Percentiles rank a stretch among this genome's conserved stretches.
These are phyloP conservation scores for Penicillium concentricum DNA, from an alignment of 2,329 filamentous ascomycete species.

Conservation along the genomic window DNA sequence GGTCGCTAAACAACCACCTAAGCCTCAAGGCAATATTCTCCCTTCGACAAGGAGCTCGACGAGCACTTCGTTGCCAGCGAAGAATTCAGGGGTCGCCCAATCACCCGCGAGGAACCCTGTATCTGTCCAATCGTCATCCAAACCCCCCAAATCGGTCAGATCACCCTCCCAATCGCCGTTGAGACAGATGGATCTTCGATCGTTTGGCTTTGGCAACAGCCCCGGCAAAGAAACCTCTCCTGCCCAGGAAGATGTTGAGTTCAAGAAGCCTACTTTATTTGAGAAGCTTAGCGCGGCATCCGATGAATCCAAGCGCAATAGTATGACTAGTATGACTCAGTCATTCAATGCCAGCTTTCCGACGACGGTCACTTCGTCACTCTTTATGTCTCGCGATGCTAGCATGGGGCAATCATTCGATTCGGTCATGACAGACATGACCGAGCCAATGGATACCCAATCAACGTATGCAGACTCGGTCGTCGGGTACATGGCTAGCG, in stretches of 20 bases:
- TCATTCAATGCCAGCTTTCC: constrained; percentile 26
- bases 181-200: constrained; percentile 1
- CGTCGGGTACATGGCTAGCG: constrained; percentile 21
- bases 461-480: constrained; percentile 30
- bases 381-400: constrained; percentile 14
- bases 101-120: neutral
- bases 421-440: constrained; percentile 31
- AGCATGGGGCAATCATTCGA: constrained; percentile 27
- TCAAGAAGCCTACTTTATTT: constrained; percentile 4
- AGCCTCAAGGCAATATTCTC: neutral
- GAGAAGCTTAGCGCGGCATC: constrained; percentile 20
- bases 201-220: neutral
- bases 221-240: neutral
- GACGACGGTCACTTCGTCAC: constrained; percentile 18
- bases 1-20: neutral
- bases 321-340: constrained; percentile 17
- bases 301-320: constrained; percentile 16
- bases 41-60: neutral
- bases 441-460: constrained; percentile 26
- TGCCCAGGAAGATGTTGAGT: neutral
- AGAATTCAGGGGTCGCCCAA: neutral
- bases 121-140: neutral
- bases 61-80: neutral
- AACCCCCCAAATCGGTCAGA: neutral
- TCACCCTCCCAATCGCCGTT: neutral